Base-by-base conservation (phyloP, 768 basidiomycete species). In the Lyophyllum atratum region DNA sequence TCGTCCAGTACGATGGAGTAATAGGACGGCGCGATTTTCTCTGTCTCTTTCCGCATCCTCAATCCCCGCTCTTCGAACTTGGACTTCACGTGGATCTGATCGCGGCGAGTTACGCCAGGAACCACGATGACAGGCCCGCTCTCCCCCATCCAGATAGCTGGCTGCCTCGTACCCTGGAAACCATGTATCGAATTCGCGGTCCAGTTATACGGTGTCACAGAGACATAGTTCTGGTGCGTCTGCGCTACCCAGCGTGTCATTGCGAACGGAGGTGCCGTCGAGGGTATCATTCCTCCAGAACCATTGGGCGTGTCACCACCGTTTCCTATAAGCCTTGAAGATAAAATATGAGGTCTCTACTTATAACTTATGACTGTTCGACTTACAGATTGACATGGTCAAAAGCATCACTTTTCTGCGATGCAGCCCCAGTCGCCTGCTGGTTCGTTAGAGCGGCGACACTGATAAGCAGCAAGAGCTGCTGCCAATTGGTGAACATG, bases 91-190 rank as follows among this genome's bases (percentile, higher is more conserved):
- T 64, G 24, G 19, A 51, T 1, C 70, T 48, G 72, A 76, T 44
- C 49, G 1, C 26, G 51, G 21, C 40, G 45, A 0, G 74, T 70
- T 3, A 76, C 70, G 6, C 89, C 88, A 11, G 89, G 87, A 26
- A 79, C 77, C 24, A 91, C 74, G 4, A 81, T 76, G 2, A 85
- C 81, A 46, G 82, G 81, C 0, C 81, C 89, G 59, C 84, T 89
- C 63, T 90, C 89, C 2, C 87, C 91, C 90, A 93, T 93, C 91
- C 90, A 93, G 34, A 93, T 92, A 0, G 92, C 92, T 11, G 91
- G 90, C 61, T 92, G 92, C 52, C 90, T 85, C 3, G 91, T 92
- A 4, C 82, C 90, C 46, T 88, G 83, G 63, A 93, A 92, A 1
- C 92, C 91, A 62, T 90, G 86, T 3, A 92, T 82, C 12, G 59